These are phyloP conservation scores for Pseudophaeomoniella oleicola DNA, from an alignment of 2,329 filamentous ascomycete genomes.

Conservation along the genomic window DNA sequence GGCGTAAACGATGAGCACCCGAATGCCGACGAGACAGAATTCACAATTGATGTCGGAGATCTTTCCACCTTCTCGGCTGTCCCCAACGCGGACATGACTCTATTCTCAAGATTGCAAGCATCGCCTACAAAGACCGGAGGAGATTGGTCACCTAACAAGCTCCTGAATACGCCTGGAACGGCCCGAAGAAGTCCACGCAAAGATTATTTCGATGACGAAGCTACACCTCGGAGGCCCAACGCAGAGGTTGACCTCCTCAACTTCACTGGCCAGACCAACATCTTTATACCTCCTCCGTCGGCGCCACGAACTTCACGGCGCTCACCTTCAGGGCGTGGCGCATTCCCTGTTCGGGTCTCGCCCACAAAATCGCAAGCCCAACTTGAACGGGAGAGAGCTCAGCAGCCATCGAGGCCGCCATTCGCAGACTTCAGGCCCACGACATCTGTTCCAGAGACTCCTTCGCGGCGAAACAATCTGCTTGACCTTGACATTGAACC, in stretches of 20 bases:
- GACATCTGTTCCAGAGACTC: conserved; percentile 11
- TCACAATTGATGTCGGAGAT: conserved; percentile 28
- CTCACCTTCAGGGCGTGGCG: conserved; percentile 21
- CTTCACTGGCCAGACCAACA: conserved; percentile 66
- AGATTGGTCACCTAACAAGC: conserved; percentile 28
- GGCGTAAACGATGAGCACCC: conserved; percentile 14
- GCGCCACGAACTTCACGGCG: conserved; percentile 20
- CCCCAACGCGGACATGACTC: conserved; percentile 61
- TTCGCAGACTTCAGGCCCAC: not conserved
- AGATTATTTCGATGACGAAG: conserved; percentile 16
- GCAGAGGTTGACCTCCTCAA: conserved; percentile 66
- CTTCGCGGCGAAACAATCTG: conserved; percentile 27
- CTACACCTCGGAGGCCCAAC: conserved; percentile 35
- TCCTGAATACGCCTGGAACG: conserved; percentile 34
- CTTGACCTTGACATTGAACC: conserved; percentile 91
- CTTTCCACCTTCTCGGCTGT: conserved; percentile 84
- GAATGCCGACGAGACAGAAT: conserved; percentile 17
- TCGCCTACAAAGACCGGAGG: conserved; percentile 38
- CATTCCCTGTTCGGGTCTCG: conserved; percentile 13
- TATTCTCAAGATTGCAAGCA: conserved; percentile 59
- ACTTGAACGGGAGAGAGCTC: conserved; percentile 12
- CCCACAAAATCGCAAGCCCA: conserved; percentile 13
- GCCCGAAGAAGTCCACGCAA: conserved; percentile 20
- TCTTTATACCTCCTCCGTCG: conserved; percentile 31
- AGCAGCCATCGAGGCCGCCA: conserved; percentile 12